Evolutionary conservation across 1,284 basidiomycete genomes (phyloP), one percentile per base, ranked within the genome.

Genomic region (Ustilago bromivora): DNA sequence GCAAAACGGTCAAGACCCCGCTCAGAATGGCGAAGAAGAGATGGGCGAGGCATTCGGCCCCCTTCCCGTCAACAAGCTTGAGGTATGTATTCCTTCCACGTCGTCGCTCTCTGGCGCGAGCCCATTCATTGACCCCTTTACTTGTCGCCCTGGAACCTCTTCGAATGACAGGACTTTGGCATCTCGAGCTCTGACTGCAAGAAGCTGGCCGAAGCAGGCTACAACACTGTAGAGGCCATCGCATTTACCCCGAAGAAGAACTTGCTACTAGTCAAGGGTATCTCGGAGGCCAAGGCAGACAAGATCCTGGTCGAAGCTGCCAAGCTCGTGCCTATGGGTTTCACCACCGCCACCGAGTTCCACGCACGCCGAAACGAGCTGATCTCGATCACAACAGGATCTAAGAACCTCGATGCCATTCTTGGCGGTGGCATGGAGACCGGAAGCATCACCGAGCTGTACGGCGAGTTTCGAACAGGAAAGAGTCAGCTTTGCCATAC

Each of bases 401-500:
- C 94, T 1, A 96, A 95, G 82, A 95, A 98, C 76, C 89, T 99
- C 34, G 96, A 99, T 88, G 94, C 95, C 1, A 90, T 99, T 31
- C 89, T 99, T 2, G 97, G 97, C 80, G 97, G 96, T 64, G 97
- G 97, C 9, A 94, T 99, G 82, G 97, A 99, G 88, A 99, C 97
- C 12, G 97, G 97, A 46, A 93, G 95, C 1, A 98, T 99, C 86
- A 99, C 97, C 0, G 97, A 99, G 87, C 88, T 99, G 31, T 99
- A 98, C 88, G 97, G 97, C 80, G 97, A 99, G 88, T 99, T 98
- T 88, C 90, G 97, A 80, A 99, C 97, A 10, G 97, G 97, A 66
- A 99, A 99, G 88, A 97, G 95, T 41, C 97, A 99, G 85, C 90
- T 99, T 59, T 99, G 97, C 86, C 97, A 99, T 85, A 98, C 96